Evolutionary conservation across 1,284 basidiomycete genomes (phyloP).

Genomic region (Leccinum pachyderme): DNA sequence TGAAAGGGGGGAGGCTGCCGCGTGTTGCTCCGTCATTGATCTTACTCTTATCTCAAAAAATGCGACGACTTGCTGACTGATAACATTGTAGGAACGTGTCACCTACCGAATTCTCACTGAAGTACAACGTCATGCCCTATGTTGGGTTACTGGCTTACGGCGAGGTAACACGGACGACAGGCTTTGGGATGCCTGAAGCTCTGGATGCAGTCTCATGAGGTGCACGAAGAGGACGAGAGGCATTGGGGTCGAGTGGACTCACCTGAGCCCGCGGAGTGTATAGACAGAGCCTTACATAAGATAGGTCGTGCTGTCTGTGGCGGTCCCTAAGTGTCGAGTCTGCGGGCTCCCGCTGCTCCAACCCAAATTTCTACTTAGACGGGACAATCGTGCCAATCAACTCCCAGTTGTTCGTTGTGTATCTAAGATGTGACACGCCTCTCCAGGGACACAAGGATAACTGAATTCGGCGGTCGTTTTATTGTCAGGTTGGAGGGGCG

Average conservation of each 20-base stretch:
- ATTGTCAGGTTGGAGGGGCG: not conserved
- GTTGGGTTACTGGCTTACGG: slow-evolving; percentile 80
- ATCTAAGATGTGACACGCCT: slow-evolving; percentile 14
- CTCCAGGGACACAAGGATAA: slow-evolving; percentile 7
- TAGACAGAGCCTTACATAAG: slow-evolving; percentile 19
- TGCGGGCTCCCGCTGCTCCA: slow-evolving; percentile 4
- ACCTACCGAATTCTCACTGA: slow-evolving; percentile 71
- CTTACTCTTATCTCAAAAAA: slow-evolving; percentile 17
- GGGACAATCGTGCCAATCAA: slow-evolving; percentile 3
- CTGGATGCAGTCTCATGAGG: slow-evolving; percentile 35
- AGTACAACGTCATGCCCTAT: slow-evolving; percentile 90
- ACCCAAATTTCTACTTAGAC: slow-evolving; percentile 3
- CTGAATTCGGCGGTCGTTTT: slow-evolving; percentile 11
- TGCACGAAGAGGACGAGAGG: not conserved
- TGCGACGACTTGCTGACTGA: slow-evolving; percentile 9
- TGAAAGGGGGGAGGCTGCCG: slow-evolving; percentile 13
- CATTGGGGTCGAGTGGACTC: slow-evolving; percentile 13
- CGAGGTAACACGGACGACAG: slow-evolving; percentile 63
- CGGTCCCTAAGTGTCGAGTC: slow-evolving; percentile 7
- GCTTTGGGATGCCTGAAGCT: slow-evolving; percentile 50
- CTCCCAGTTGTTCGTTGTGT: slow-evolving; percentile 16
- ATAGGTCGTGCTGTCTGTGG: slow-evolving; percentile 15
- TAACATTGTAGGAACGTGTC: slow-evolving; percentile 52
- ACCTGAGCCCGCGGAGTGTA: slow-evolving; percentile 21
- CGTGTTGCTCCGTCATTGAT: slow-evolving; percentile 22